Evolutionary conservation across 495 filamentous ascomycete species (phyloP), one percentile per base, ranked within the genome.

Genomic region (Oidiodendron maius): DNA sequence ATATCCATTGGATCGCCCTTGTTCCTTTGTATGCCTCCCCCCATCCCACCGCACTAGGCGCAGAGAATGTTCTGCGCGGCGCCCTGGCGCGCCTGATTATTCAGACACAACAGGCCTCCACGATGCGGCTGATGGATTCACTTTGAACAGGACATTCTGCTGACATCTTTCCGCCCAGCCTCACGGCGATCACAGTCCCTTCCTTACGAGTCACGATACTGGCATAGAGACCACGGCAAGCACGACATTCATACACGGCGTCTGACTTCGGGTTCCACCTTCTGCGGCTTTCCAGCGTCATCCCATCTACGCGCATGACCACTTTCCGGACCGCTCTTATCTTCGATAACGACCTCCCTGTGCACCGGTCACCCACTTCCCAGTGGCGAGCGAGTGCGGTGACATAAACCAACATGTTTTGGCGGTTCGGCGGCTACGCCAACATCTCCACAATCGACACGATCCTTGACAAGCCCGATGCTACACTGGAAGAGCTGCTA

Each of bases 391-490:
- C 53, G 46, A 66, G 67, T 46, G 64, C 69, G 52, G 62, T 68
- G 48, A 70, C 65, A 60, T 70, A 72, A 58, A 51, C 63, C 84
- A 89, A 66, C 70, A 96, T 96, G 91, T 96, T 96, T 67, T 96
- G 91, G 91, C 82, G 90, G 67, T 96, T 96, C 72, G 91, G 94
- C 72, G 90, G 90, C 64, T 97, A 97, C 77, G 87, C 91, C 68
- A 95, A 87, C 74, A 83, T 95, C 71, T 96, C 91, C 59, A 86
- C 89, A 57, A 85, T 98, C 66, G 94, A 97, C 68, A 89, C 81
- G 57, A 85, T 97, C 57, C 89, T 99, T 58, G 93, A 97, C 54
- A 95, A 95, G 68, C 82, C 87, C 53, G 85, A 96, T 67, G 87
- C 96, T 61, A 87, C 85, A 37, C 84, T 97, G 43, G 93, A 99